Percentiles rank a stretch among this genome's conserved stretches.
Evolutionary conservation across 306 rosid species (phyloP).

Genomic region (Acacia confusa): DNA sequence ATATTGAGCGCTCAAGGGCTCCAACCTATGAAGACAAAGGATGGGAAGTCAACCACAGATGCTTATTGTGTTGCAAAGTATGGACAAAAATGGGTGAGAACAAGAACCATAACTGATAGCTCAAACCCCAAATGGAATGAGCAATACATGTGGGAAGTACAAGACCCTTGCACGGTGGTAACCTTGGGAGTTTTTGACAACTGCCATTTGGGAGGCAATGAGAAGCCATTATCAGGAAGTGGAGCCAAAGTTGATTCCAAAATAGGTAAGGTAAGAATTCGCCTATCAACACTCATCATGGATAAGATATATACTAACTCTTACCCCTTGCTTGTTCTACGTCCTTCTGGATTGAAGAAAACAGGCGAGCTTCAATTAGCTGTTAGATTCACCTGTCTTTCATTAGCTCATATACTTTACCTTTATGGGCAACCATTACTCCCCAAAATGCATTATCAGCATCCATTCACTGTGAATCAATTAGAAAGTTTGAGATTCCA

Average conservation of each 20-base stretch:
- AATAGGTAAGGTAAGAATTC: constrained; percentile 66
- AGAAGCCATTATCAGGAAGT: constrained; percentile 36
- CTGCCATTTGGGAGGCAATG: constrained; percentile 57
- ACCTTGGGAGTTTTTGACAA: constrained; percentile 66
- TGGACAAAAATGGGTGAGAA: constrained; percentile 69
- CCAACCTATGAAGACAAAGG: constrained; percentile 59
- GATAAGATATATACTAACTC: constrained; percentile 62
- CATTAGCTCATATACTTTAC: constrained; percentile 55
- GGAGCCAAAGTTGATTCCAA: constrained; percentile 47
- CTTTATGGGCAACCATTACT: constrained; percentile 63
- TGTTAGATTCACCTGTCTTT: constrained; percentile 59
- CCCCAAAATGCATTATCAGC: constrained; percentile 72
- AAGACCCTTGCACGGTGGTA: constrained; percentile 70
- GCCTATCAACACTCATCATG: constrained; percentile 61
- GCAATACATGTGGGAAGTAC: constrained; percentile 71
- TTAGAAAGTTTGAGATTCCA: constrained; percentile 57
- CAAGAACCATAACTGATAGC: constrained; percentile 53
- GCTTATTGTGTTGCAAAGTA: constrained; percentile 69
- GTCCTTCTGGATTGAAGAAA: constrained; percentile 57
- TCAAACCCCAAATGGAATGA: constrained; percentile 66
- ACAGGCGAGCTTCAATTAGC: constrained; percentile 72
- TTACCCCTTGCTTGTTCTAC: constrained; percentile 60
- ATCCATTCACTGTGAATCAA: constrained; percentile 66
- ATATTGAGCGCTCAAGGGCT: constrained; percentile 71
- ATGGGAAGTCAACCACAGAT: constrained; percentile 50